Base-by-base conservation (phyloP, 495 filamentous ascomycete genomes). In the Physcia stellaris region DNA sequence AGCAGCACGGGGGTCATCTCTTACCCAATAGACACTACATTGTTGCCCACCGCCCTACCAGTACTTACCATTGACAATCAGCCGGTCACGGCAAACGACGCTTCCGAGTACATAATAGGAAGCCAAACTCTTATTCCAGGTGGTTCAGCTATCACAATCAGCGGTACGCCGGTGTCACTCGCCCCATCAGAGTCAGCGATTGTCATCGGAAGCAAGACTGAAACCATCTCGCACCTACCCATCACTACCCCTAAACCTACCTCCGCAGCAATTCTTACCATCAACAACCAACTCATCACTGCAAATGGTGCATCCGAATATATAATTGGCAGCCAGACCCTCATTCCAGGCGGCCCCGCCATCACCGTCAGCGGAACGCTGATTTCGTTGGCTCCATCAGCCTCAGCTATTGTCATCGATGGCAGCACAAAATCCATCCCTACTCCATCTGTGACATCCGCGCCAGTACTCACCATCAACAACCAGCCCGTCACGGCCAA, bases 41-140 rank as follows among this genome's bases (percentile, higher is more conserved):
- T n/a, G n/a, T n/a, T n/a, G n/a, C n/a, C n/a, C n/a, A n/a, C n/a
- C n/a, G n/a, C n/a, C n/a, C n/a, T n/a, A n/a, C n/a, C n/a, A n/a
- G n/a, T n/a, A n/a, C n/a, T n/a, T n/a, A n/a, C n/a, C n/a, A n/a
- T n/a, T n/a, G n/a, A n/a, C n/a, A n/a, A n/a, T n/a, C n/a, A n/a
- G n/a, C n/a, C n/a, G n/a, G n/a, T n/a, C n/a, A n/a, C n/a, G n/a
- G 28, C 24, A 28, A 36, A 46, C 32, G 16, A 28, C 11, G 40
- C n/a, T 20, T 27, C 41, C 12, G 15, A 32, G 1, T 46, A 31
- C 40, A 20, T 37, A 7, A 22, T 43, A 12, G 40, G 30, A 19
- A n/a, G 17, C 4, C 40, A 46, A 23, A 46, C 43, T 6, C 40
- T 46, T 5, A 36, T 27, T 3, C 41, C 40, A 3, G 44, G 44